A percentile compares a stretch with the other conserved stretches of the same genome.
Conservation (phyloP, 2,329 filamentous ascomycete species). For the Fusarium keratoplasticum region DNA sequence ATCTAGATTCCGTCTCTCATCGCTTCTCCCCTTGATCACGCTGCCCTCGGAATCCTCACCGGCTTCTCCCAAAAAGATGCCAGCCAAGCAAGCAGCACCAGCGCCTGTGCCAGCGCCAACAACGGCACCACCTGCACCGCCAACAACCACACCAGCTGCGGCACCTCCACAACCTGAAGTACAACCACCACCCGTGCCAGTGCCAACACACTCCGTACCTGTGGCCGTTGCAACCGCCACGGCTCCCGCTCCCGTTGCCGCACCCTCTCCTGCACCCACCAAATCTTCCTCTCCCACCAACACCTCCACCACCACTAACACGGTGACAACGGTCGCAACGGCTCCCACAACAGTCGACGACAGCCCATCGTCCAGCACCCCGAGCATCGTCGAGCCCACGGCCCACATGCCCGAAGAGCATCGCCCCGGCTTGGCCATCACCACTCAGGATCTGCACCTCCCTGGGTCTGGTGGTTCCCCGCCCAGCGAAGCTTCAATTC, state of each 20-base stretch:
- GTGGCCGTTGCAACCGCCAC: conserved; percentile 28
- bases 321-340: conserved; percentile 19
- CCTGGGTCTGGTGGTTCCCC: conserved; percentile 25
- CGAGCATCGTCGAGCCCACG: conserved; percentile 39
- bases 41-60: conserved; percentile 46
- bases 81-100: conserved; percentile 10
- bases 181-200: background rate
- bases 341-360: conserved; percentile 40
- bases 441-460: conserved; percentile 14
- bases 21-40: conserved; percentile 54
- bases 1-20: conserved; percentile 51
- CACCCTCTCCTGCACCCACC: conserved; percentile 32
- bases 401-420: conserved; percentile 34
- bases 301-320: conserved; percentile 38
- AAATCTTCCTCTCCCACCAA: conserved; percentile 43
- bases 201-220: conserved; percentile 22
- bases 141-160: conserved; percentile 22
- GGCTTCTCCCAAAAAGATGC: conserved; percentile 37
- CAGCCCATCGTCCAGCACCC: conserved; percentile 38
- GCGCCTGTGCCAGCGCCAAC: background rate
- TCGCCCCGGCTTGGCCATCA: conserved; percentile 32
- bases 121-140: conserved; percentile 13
- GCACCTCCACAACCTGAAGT: background rate
- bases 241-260: conserved; percentile 19
- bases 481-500: conserved; percentile 22